phyloP scores from a whole-genome alignment of 495 filamentous ascomycete species.

The Penicillium diatomitis region DNA sequence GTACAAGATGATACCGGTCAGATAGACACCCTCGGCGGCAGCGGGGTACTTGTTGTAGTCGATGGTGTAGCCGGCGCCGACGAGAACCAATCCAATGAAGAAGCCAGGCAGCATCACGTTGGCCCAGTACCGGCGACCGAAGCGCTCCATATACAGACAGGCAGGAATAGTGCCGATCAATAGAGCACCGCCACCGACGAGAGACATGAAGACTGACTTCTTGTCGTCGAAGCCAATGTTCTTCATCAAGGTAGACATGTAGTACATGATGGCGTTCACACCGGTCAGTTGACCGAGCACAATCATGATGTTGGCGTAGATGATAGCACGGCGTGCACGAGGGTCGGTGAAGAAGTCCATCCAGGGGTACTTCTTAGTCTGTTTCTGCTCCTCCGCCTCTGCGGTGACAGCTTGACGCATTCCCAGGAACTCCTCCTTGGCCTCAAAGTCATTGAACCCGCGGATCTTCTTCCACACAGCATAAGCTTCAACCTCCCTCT shows the following conservation, averaged over 20 bases:
- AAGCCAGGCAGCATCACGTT: slow-evolving; percentile 52
- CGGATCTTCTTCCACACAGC: slow-evolving; percentile 55
- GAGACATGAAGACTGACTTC: slow-evolving; percentile 49
- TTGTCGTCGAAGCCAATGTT: slow-evolving; percentile 46
- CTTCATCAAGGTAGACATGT: slow-evolving; percentile 49
- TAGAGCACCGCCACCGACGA: slow-evolving; percentile 51
- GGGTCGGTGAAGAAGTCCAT: slow-evolving; percentile 54
- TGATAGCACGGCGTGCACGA: slow-evolving; percentile 47
- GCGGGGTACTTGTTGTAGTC: slow-evolving; percentile 24
- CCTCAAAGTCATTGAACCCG: slow-evolving; percentile 36
- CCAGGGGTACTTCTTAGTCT: slow-evolving; percentile 41
- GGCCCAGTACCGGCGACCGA: slow-evolving; percentile 53
- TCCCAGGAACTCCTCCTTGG: slow-evolving; percentile 50
- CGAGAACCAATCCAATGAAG: slow-evolving; percentile 49
- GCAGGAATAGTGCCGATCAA: slow-evolving; percentile 50
- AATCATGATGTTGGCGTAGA: slow-evolving; percentile 56
- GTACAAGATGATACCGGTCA: slow-evolving; percentile 50
- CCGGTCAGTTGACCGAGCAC: slow-evolving; percentile 54
- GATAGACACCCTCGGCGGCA: slow-evolving; percentile 41
- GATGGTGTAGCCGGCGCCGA: slow-evolving; percentile 46
- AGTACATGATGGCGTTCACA: slow-evolving; percentile 55
- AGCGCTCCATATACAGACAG: slow-evolving; percentile 51
- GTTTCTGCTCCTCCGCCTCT: slow-evolving; percentile 33
- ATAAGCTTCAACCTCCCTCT: slow-evolving; percentile 38
- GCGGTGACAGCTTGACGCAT: slow-evolving; percentile 47